Percentiles rank a stretch among this genome's conserved stretches.
These are phyloP conservation scores for Colletotrichum viniferum DNA, from an alignment of 2,329 filamentous ascomycete species.

Conservation along the genomic window DNA sequence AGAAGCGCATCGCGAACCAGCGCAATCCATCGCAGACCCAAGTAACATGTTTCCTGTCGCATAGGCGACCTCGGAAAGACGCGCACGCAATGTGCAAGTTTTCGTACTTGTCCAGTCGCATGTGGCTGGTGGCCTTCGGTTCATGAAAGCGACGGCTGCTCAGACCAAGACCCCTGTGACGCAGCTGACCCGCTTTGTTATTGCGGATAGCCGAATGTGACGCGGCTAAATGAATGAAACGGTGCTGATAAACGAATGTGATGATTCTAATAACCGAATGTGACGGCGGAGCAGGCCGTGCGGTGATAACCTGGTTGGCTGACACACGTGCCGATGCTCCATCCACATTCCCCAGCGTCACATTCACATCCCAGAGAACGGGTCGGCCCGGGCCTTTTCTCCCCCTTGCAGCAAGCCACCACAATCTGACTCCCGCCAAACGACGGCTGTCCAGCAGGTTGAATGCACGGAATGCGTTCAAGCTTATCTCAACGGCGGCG, in stretches of 20 bases:
- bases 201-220: background rate
- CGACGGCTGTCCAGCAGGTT: background rate
- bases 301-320: background rate
- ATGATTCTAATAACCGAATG: too few species aligned
- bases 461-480: too few species aligned
- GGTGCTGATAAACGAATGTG: too few species aligned
- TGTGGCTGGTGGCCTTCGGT: background rate
- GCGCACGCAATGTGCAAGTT: background rate
- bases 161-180: too few species aligned
- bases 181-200: background rate
- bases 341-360: background rate
- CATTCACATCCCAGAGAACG: background rate
- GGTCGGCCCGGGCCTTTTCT: background rate
- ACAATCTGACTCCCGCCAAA: background rate
- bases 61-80: background rate
- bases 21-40: too few species aligned
- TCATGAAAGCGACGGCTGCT: background rate
- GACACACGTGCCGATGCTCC: background rate
- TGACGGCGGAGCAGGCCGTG: background rate
- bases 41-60: background rate
- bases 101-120: background rate
- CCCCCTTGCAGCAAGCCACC: background rate
- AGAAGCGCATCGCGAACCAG: too few species aligned
- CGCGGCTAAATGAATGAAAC: background rate
- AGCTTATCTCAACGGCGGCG: too few species aligned